Conservation (phyloP, 495 filamentous ascomycete species). For the Cenococcum geophilum region DNA sequence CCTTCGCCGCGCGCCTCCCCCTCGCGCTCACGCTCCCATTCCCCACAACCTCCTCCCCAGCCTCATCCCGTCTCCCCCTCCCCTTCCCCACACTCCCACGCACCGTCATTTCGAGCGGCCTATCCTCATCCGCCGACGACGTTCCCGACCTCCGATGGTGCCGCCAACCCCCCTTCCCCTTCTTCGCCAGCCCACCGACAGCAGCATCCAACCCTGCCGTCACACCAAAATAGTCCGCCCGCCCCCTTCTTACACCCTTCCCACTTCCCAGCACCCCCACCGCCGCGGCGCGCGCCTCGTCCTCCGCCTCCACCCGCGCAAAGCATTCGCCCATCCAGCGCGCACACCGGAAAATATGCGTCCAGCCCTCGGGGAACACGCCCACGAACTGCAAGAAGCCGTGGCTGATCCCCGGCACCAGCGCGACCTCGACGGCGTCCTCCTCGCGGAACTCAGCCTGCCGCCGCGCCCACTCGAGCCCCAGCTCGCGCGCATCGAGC, state of each 20-base stretch:
- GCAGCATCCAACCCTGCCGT: slow-evolving; percentile 19
- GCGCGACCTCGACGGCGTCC: slow-evolving; percentile 69
- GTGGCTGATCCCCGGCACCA: slow-evolving; percentile 84
- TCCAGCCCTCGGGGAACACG: slow-evolving; percentile 81
- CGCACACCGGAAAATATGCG: slow-evolving; percentile 66
- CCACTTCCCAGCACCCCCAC: neutral
- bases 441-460: slow-evolving; percentile 60
- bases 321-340: slow-evolving; percentile 75
- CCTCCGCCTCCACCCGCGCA: slow-evolving; percentile 42
- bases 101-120: slow-evolving; percentile 72
- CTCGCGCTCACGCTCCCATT: slow-evolving; percentile 16
- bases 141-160: slow-evolving; percentile 43
- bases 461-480: slow-evolving; percentile 37
- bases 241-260: slow-evolving; percentile 6
- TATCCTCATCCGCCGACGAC: slow-evolving; percentile 73
- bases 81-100: slow-evolving; percentile 2
- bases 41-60: neutral
- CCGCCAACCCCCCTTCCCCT: slow-evolving; percentile 4
- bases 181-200: slow-evolving; percentile 12
- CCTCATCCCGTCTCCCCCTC: slow-evolving; percentile 3
- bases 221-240: slow-evolving; percentile 28
- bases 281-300: neutral
- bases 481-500: slow-evolving; percentile 55
- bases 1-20: slow-evolving; percentile 32
- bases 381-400: slow-evolving; percentile 87